phyloP scores from a whole-genome alignment of 148 eudicot genomes.

The Cornus kousa region DNA sequence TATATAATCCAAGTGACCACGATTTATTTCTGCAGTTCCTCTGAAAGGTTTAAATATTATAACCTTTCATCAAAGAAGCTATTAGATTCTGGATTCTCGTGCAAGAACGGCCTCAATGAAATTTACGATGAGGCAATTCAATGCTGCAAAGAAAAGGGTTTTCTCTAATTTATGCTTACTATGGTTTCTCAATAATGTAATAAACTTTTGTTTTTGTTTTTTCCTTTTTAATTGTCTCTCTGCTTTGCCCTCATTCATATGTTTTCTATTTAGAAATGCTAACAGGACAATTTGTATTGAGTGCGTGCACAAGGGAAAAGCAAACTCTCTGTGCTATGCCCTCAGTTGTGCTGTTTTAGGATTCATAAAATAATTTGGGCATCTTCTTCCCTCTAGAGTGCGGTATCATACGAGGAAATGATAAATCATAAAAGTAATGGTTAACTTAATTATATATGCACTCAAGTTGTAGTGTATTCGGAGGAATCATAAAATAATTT shows the following conservation, averaged over 20 bases:
- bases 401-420: no score
- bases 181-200: not conserved
- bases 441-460: no score
- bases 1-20: not conserved
- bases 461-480: no score
- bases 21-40: not conserved
- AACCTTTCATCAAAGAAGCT: slow-evolving; percentile 26
- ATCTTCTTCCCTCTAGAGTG: no score
- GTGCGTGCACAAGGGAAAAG: not conserved
- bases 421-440: no score
- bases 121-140: slow-evolving; percentile 25
- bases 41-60: not conserved
- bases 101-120: slow-evolving; percentile 21
- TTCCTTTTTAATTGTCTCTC: not conserved
- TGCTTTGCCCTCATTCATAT: not conserved
- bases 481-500: no score
- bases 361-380: no score
- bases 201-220: not conserved
- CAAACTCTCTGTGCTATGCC: no score
- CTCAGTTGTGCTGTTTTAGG: no score
- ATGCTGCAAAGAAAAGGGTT: slow-evolving; percentile 36
- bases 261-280: not conserved
- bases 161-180: slow-evolving; percentile 13
- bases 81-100: slow-evolving; percentile 26
- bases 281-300: not conserved